Percentiles rank a stretch among this genome's conserved stretches.
These are phyloP conservation scores for Chalciporus sphaerocephalus DNA, from an alignment of 768 basidiomycete species.

Conservation along the genomic window DNA sequence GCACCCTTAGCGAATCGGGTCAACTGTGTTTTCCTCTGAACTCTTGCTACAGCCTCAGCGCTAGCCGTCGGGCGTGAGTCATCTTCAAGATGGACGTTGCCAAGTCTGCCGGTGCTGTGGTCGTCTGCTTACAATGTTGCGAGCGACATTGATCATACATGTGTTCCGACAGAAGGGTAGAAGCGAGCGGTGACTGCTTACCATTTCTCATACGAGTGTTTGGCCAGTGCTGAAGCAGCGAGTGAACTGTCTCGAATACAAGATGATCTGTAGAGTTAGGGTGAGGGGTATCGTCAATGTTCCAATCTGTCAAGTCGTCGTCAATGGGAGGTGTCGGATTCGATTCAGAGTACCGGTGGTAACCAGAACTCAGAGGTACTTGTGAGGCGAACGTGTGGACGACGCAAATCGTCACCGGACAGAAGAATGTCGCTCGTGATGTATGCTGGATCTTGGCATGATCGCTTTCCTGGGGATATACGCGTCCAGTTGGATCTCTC, in stretches of 20 bases:
- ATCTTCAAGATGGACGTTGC: no score
- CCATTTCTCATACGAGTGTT: conserved; percentile 46
- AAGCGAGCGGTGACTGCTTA: conserved; percentile 15
- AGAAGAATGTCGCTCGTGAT: no score
- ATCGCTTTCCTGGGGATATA: conserved; percentile 34
- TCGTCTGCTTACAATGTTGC: no score
- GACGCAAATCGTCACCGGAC: not conserved
- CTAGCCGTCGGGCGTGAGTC: no score
- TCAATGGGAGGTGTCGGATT: not conserved
- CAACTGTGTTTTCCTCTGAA: no score
- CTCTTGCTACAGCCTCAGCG: no score
- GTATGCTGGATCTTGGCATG: conserved; percentile 30
- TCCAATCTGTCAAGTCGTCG: conserved; percentile 16
- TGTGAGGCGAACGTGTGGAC: conserved; percentile 1
- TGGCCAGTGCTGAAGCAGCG: conserved; percentile 41
- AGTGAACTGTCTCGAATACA: conserved; percentile 24
- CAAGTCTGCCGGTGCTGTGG: no score
- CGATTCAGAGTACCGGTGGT: not conserved
- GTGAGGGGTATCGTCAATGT: conserved; percentile 19
- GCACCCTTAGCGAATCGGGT: no score
- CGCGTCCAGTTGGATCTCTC: conserved; percentile 33
- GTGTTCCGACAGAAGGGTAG: no score
- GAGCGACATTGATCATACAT: no score
- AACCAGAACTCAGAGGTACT: conserved; percentile 4
- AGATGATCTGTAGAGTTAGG: conserved; percentile 25